Evolutionary conservation across 2,329 filamentous ascomycete species (phyloP).

Genomic region (Reticulascus tulasneorum): DNA sequence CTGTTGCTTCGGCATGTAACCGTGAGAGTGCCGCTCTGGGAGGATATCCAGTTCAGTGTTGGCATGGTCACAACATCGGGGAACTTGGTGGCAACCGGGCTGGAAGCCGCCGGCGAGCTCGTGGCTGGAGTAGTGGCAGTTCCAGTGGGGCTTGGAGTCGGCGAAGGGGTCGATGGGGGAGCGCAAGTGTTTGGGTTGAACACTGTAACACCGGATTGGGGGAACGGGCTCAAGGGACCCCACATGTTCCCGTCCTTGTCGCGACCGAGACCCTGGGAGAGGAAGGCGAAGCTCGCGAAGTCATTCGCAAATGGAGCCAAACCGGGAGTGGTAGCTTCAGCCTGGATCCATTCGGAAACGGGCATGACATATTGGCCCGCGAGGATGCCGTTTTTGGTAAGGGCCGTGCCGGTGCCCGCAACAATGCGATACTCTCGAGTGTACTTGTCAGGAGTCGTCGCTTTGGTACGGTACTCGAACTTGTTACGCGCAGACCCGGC

Average conservation of each 20-base stretch:
- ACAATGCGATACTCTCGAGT: slow-evolving; percentile 36
- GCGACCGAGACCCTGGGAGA: slow-evolving; percentile 24
- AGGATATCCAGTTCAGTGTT: slow-evolving; percentile 11
- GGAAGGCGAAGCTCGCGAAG: slow-evolving; percentile 28
- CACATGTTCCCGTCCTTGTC: slow-evolving; percentile 25
- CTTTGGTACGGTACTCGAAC: slow-evolving; percentile 29
- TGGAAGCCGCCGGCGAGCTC: neutral
- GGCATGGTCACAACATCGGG: slow-evolving; percentile 11
- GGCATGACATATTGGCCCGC: slow-evolving; percentile 36
- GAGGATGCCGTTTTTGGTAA: slow-evolving; percentile 32
- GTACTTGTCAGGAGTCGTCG: slow-evolving; percentile 25
- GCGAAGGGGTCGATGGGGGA: neutral
- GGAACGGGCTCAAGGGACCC: slow-evolving; percentile 31
- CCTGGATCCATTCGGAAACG: slow-evolving; percentile 39
- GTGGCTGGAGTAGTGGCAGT: neutral
- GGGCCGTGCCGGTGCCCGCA: slow-evolving; percentile 25
- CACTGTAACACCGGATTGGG: slow-evolving; percentile 12
- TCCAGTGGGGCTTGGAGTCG: neutral
- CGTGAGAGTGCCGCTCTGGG: slow-evolving; percentile 14
- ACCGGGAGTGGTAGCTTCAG: slow-evolving; percentile 35
- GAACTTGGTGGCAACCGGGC: neutral
- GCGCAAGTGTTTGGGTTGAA: slow-evolving; percentile 13
- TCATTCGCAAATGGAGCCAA: slow-evolving; percentile 23
- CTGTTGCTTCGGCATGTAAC: slow-evolving; percentile 11
- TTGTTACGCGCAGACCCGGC: slow-evolving; percentile 30